Evolutionary conservation across 139 green algal genomes (phyloP).

Genomic region (Tetradesmus obliquus): DNA sequence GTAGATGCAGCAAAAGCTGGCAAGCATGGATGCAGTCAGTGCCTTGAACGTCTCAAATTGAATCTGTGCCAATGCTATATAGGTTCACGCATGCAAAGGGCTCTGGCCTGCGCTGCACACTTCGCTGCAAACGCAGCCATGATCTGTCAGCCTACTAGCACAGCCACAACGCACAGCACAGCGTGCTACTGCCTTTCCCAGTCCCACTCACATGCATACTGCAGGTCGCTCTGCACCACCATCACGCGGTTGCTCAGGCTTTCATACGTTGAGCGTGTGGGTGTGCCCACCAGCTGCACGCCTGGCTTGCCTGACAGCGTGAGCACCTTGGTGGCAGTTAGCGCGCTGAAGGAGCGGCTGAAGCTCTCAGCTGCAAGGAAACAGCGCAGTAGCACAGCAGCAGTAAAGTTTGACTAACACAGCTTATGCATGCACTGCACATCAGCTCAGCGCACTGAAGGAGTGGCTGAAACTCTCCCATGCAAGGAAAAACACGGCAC

Average conservation of each 20-base stretch:
- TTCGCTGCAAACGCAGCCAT: too few relatives aligned
- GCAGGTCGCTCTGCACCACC: conserved; percentile 27
- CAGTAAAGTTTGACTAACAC: too few relatives aligned
- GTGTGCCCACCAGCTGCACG: conserved; percentile 5
- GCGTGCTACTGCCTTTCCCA: background rate
- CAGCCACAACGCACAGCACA: too few relatives aligned
- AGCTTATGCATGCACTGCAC: too few relatives aligned
- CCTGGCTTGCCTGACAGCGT: conserved; percentile 25
- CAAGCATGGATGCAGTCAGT: background rate
- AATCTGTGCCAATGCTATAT: too few relatives aligned
- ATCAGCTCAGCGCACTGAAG: too few relatives aligned
- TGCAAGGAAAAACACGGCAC: too few relatives aligned
- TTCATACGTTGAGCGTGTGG: background rate
- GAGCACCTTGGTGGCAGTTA: background rate
- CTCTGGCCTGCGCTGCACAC: too few relatives aligned
- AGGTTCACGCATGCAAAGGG: too few relatives aligned
- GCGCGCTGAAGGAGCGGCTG: background rate
- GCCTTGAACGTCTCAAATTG: background rate
- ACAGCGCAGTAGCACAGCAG: too few relatives aligned
- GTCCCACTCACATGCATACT: background rate
- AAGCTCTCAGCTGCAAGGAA: too few relatives aligned
- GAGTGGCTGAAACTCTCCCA: background rate
- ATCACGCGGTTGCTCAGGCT: background rate
- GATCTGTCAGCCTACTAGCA: too few relatives aligned
- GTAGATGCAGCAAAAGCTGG: background rate